These are phyloP conservation scores for Epicoccum sorghinum DNA, from an alignment of 2,329 filamentous ascomycete genomes.

Conservation along the genomic window DNA sequence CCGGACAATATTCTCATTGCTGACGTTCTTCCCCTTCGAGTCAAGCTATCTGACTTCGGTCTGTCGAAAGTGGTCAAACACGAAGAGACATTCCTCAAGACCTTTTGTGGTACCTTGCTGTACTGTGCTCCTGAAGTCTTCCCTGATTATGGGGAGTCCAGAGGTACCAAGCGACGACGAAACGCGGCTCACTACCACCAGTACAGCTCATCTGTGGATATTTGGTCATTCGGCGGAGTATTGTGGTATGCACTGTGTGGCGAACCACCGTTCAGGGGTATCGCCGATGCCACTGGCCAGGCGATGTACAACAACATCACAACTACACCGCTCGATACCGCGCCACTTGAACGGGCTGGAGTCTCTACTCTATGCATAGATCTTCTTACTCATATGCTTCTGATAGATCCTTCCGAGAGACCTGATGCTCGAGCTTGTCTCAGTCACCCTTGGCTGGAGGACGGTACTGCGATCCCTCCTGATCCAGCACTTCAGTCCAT, in stretches of 20 bases:
- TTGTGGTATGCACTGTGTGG: slow-evolving; percentile 85
- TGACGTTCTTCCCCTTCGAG: slow-evolving; percentile 71
- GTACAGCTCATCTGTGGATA: slow-evolving; percentile 91
- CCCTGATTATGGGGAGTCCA: slow-evolving; percentile 74
- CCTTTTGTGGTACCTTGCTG: slow-evolving; percentile 92
- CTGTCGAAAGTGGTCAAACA: slow-evolving; percentile 92
- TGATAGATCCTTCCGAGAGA: slow-evolving; percentile 77
- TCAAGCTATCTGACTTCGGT: slow-evolving; percentile 96
- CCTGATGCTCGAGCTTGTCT: slow-evolving; percentile 75
- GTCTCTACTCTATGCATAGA: slow-evolving; percentile 73
- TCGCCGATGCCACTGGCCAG: slow-evolving; percentile 74
- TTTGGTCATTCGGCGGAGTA: slow-evolving; percentile 95
- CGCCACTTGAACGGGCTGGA: slow-evolving; percentile 62
- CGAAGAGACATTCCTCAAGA: slow-evolving; percentile 89
- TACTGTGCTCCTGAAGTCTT: slow-evolving; percentile 99
- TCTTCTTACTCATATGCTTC: slow-evolving; percentile 79
- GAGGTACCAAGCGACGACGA: slow-evolving; percentile 68
- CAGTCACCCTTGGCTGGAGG: slow-evolving; percentile 73
- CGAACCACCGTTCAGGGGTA: slow-evolving; percentile 79
- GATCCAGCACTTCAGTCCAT: slow-evolving; percentile 49
- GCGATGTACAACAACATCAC: slow-evolving; percentile 88
- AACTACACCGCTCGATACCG: slow-evolving; percentile 72
- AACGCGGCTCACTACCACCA: slow-evolving; percentile 59
- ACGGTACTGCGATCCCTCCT: slow-evolving; percentile 50
- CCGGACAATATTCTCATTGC: slow-evolving; percentile 95